Evolutionary conservation across 2,329 filamentous ascomycete genomes (phyloP).

Genomic region (Ramularia endophylla): DNA sequence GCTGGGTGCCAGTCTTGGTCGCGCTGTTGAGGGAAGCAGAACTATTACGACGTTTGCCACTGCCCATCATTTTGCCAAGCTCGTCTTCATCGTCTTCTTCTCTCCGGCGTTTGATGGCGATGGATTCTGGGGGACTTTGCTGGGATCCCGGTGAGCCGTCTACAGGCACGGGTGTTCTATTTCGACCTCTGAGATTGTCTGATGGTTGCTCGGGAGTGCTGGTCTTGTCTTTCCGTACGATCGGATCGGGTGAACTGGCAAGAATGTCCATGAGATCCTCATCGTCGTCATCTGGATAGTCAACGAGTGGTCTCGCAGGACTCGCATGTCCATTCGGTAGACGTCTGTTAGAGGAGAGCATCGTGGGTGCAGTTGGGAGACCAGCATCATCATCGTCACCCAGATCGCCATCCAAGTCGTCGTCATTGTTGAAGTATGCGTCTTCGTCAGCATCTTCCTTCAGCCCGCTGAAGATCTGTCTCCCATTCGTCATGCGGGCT

Average conservation of each 20-base stretch:
- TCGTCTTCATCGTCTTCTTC: conserved; percentile 94
- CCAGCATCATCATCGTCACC: conserved; percentile 27
- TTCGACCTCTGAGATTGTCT: conserved; percentile 17
- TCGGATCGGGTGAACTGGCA: conserved; percentile 42
- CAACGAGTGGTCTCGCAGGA: conserved; percentile 67
- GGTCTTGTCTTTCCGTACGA: conserved; percentile 25
- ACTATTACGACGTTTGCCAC: conserved; percentile 39
- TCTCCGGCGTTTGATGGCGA: conserved; percentile 77
- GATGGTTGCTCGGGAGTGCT: conserved; percentile 27
- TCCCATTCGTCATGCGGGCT: conserved; percentile 43
- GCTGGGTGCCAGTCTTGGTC: too few relatives aligned
- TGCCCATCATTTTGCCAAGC: conserved; percentile 67
- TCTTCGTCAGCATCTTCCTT: conserved; percentile 85
- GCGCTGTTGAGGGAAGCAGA: conserved; percentile 20
- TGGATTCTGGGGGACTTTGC: conserved; percentile 11
- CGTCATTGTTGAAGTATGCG: conserved; percentile 87
- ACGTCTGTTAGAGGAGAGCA: conserved; percentile 8
- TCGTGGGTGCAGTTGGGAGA: conserved; percentile 30
- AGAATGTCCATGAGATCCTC: conserved; percentile 48
- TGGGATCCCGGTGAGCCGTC: conserved; percentile 29
- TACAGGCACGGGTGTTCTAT: conserved; percentile 15
- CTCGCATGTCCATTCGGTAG: conserved; percentile 55
- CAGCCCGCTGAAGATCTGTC: conserved; percentile 58
- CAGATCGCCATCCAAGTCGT: conserved; percentile 65
- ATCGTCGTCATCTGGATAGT: conserved; percentile 86